Percentiles rank a stretch among this genome's conserved stretches.
Conservation (phyloP, 2,329 filamentous ascomycete species). For the Ceratocystis eucalypticola region DNA sequence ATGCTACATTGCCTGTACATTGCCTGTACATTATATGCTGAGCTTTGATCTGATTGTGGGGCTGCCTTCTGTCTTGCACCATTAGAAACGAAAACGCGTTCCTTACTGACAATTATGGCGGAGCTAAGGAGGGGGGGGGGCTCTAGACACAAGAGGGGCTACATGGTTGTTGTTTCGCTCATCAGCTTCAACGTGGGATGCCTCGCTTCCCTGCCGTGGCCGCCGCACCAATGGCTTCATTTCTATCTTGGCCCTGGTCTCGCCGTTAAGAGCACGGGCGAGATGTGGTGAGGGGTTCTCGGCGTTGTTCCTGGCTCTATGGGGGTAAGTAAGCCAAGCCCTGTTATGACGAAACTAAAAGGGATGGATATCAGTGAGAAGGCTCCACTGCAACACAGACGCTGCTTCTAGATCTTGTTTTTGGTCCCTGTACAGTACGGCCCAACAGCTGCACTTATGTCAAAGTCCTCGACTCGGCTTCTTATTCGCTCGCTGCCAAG, state of each 20-base stretch:
- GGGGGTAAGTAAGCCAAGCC: not conserved
- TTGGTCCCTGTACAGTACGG: not conserved
- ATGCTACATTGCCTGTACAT: not conserved
- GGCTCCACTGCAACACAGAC: not conserved
- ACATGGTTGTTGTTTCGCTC: not conserved
- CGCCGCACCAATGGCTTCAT: not conserved
- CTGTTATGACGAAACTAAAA: not conserved
- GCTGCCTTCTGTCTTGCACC: not conserved
- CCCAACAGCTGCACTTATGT: not conserved
- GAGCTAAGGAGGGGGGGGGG: not conserved
- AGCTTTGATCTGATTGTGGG: constrained; percentile 6
- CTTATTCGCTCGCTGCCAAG: not conserved
- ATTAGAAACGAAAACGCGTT: not conserved
- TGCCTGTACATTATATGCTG: not conserved
- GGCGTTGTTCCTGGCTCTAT: not conserved
- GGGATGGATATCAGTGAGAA: not conserved
- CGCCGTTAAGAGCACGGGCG: not conserved
- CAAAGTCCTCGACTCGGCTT: not conserved
- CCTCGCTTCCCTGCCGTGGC: not conserved
- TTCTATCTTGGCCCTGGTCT: not conserved
- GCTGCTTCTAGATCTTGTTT: not conserved
- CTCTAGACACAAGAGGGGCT: not conserved
- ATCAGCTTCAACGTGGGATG: not conserved
- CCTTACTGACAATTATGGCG: not conserved
- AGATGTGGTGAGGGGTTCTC: not conserved